These are phyloP conservation scores for Nicotiana otophora DNA, from an alignment of 257 asterid genomes.

Conservation along the genomic window DNA sequence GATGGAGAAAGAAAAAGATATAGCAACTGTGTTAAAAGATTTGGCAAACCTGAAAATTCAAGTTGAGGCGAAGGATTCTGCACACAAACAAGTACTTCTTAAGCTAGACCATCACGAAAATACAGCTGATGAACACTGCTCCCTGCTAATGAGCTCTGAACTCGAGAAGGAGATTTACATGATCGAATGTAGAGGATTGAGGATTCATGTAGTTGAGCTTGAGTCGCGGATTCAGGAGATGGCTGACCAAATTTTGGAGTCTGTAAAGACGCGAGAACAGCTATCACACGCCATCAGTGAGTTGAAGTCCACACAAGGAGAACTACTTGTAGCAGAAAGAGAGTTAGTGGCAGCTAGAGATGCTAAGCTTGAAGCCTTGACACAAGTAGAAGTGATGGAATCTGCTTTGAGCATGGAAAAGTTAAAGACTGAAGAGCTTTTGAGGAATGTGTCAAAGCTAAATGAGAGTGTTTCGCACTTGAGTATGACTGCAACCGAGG, in stretches of 20 bases:
- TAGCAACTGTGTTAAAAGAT: conserved; percentile 34
- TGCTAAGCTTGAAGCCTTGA: conserved; percentile 22
- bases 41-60: conserved; percentile 37
- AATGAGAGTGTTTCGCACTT: conserved; percentile 15
- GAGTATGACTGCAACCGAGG: conserved; percentile 14
- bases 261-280: conserved; percentile 20
- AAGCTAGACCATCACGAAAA: conserved; percentile 41
- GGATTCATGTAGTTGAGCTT: conserved; percentile 24
- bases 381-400: conserved; percentile 19
- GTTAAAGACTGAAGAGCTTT: conserved; percentile 25
- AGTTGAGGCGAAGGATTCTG: conserved; percentile 50
- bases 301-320: conserved; percentile 20
- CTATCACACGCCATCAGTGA: conserved; percentile 24
- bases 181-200: conserved; percentile 29
- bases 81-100: conserved; percentile 43
- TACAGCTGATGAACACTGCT: conserved; percentile 36
- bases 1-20: conserved; percentile 25
- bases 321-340: conserved; percentile 22
- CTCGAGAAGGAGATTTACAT: conserved; percentile 35
- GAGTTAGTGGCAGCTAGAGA: conserved; percentile 25
- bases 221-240: conserved; percentile 25
- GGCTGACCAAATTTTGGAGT: conserved; percentile 19
- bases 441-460: conserved; percentile 24
- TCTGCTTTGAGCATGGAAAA: conserved; percentile 26
- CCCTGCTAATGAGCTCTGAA: conserved; percentile 37